Base-by-base conservation (phyloP, 805 yeast species). In the Wickerhamiella spandovensis region DNA sequence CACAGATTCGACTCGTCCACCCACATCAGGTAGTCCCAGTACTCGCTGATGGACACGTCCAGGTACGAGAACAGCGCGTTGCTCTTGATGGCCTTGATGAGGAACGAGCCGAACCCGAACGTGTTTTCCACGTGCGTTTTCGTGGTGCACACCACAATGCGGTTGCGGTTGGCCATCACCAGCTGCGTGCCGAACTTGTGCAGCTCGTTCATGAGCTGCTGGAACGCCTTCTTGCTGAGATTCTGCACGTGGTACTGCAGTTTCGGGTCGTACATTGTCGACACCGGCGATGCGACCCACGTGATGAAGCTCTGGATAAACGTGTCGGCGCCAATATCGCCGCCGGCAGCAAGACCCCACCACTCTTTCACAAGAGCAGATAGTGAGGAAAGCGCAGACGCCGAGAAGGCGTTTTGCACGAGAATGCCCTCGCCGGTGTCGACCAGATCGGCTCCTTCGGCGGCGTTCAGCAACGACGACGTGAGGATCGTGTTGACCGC, bases 1-100 rank as follows among this genome's bases (percentile, higher is more conserved):
- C 94, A 84, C 64, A 73, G 88, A 61, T 92, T 92, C 59, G 77
- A 78, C 57, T 82, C 81, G 63, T 92, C 96, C 95, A 90, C 84
- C 97, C 97, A 94, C 1, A 92, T 68, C 55, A 92, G 68, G n/a
- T 82, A 61, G 63, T 92, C 97, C 98, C 98, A 92, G 61, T 85
- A 88, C 59, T 78, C 79, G 12, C 71, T 74, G 42, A 90, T 81
- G 20, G 70, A 67, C 55, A 92, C 66, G 57, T 89, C 97, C 56
- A 92, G 68, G 63, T 79, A 88, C 56, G 82, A 79, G 68, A 92
- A 92, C 56, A 88, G 66, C 0, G 95, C 90, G 57, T 81, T 84
- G 0, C 87, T 72, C 59, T 95, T 72, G 2, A 86, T 78, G 1
- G 94, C 79, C 56, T 83, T 82, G 24, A 84, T 73, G 43, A 86